phyloP scores from a whole-genome alignment of 257 asterid species.

The Solanum chmielewskii region DNA sequence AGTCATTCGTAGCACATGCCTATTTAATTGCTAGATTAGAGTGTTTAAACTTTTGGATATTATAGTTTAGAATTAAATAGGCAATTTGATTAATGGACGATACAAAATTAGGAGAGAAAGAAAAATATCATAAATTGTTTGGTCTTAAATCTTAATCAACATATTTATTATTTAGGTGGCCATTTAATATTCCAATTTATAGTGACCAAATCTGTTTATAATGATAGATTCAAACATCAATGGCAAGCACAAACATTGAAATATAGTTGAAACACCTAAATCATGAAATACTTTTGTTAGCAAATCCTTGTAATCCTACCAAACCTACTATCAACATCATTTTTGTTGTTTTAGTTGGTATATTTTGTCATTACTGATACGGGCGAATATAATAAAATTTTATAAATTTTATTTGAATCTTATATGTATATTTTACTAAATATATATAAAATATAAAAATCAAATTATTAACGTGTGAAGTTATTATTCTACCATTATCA shows the following conservation, averaged over 20 bases:
- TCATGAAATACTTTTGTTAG: neutral
- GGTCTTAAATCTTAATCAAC: neutral
- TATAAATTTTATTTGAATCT: neutral
- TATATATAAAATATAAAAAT: neutral
- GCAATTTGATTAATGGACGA: neutral
- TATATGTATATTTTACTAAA: neutral
- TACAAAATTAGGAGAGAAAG: neutral
- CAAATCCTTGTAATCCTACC: constrained; percentile 1
- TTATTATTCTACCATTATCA: neutral
- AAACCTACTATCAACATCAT: neutral
- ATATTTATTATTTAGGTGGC: neutral
- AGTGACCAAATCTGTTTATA: neutral
- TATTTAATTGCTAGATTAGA: neutral
- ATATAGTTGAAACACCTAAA: constrained; percentile 1
- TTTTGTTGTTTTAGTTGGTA: neutral
- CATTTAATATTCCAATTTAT: neutral
- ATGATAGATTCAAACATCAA: neutral
- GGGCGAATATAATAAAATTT: neutral
- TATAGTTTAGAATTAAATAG: neutral
- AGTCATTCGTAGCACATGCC: neutral
- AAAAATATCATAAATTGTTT: neutral
- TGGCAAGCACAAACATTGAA: neutral
- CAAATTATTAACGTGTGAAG: neutral
- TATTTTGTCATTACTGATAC: neutral
- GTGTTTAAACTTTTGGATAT: neutral